Conservation (phyloP, 2,329 filamentous ascomycete genomes). For the Pseudocercospora fuligena region DNA sequence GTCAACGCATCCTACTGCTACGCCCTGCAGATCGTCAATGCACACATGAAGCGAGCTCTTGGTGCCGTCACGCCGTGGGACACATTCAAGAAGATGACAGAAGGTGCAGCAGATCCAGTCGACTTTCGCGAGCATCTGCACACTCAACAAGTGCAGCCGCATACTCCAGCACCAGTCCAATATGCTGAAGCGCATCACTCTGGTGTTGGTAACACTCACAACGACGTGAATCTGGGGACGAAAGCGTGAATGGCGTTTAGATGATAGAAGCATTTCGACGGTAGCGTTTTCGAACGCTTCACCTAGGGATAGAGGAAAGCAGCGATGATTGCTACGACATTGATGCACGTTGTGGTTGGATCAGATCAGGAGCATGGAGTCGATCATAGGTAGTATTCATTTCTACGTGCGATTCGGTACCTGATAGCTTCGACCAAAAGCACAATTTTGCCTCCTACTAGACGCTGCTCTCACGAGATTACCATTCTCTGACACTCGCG, state of each 20-base stretch:
- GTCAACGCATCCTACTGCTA: constrained; percentile 98
- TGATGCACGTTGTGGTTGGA: background rate
- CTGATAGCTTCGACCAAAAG: constrained; percentile 1
- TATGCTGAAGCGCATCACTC: constrained; percentile 17
- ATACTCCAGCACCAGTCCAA: constrained; percentile 19
- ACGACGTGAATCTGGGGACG: constrained; percentile 24
- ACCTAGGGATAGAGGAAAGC: background rate
- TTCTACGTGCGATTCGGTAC: too few relatives aligned
- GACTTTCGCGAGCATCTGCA: constrained; percentile 11
- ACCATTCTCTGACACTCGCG: background rate
- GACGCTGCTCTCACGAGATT: background rate
- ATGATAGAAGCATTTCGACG: constrained; percentile 9
- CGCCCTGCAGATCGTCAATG: constrained; percentile 83
- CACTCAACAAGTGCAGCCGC: constrained; percentile 11
- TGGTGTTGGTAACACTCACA: background rate
- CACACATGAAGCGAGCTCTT: constrained; percentile 85
- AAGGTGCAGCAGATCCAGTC: constrained; percentile 26
- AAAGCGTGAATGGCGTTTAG: constrained; percentile 1
- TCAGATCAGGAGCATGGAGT: background rate
- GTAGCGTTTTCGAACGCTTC: background rate
- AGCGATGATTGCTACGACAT: constrained; percentile 2
- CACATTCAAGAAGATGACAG: constrained; percentile 69
- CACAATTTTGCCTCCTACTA: background rate
- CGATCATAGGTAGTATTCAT: too few relatives aligned
- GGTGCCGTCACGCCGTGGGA: constrained; percentile 88